Conservation (phyloP, 1,139 yeast species). For the Nematodospora anomalae region DNA sequence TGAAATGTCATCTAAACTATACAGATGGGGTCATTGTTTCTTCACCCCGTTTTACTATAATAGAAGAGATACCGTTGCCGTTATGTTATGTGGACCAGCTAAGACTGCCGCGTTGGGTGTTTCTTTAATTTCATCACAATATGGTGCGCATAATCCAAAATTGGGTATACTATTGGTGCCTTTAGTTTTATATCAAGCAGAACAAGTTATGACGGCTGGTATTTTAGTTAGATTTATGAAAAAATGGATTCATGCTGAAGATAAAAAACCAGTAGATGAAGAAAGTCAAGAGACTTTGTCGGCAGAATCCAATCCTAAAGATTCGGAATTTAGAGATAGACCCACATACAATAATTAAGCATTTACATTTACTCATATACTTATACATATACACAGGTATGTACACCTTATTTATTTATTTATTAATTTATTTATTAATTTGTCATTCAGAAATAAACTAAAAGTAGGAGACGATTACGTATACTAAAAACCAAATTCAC, state of each 20-base stretch:
- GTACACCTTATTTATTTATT: no score
- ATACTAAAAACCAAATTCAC: constrained; percentile 66
- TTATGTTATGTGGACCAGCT: constrained; percentile 89
- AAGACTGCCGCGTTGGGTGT: constrained; percentile 92
- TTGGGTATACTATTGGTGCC: constrained; percentile 79
- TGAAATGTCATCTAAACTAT: constrained; percentile 39
- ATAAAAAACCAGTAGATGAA: constrained; percentile 19
- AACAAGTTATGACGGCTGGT: constrained; percentile 80
- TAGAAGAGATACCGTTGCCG: constrained; percentile 70
- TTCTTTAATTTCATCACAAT: constrained; percentile 75
- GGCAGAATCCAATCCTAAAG: neutral
- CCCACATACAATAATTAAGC: no score
- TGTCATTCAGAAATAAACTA: no score
- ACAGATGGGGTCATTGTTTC: constrained; percentile 37
- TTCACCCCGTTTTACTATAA: constrained; percentile 70
- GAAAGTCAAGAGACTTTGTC: constrained; percentile 6
- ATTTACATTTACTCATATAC: no score
- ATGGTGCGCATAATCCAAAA: constrained; percentile 59
- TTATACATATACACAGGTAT: no score
- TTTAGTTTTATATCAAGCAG: constrained; percentile 79
- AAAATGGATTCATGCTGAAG: constrained; percentile 59
- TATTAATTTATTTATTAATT: no score
- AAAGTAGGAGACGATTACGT: no score
- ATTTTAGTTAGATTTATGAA: constrained; percentile 63
- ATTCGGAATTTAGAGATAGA: neutral